Conservation (phyloP, 2,329 filamentous ascomycete species). For the Lizonia empirigonia region DNA sequence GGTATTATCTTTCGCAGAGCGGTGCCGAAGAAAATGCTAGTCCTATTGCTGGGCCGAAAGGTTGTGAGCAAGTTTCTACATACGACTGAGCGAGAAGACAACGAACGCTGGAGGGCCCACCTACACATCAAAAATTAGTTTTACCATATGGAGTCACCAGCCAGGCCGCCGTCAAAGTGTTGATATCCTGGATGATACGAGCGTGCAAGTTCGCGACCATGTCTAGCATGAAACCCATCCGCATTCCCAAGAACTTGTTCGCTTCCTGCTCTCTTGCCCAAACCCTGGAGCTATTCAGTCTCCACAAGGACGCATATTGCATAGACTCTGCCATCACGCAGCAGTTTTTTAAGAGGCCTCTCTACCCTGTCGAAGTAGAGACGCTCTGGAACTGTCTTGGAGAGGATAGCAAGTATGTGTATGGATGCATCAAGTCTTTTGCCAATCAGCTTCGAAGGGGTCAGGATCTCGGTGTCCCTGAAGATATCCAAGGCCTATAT, state of each 20-base stretch:
- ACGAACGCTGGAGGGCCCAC: slow-evolving; percentile 3
- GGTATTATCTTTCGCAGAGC: slow-evolving; percentile 1
- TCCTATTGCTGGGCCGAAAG: slow-evolving; percentile 25
- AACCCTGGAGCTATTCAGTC: slow-evolving; percentile 23
- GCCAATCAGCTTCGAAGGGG: not conserved
- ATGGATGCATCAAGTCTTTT: slow-evolving; percentile 24
- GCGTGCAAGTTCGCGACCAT: slow-evolving; percentile 23
- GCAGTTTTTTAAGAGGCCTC: slow-evolving; percentile 20
- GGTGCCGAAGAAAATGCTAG: slow-evolving; percentile 27
- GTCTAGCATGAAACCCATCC: slow-evolving; percentile 20
- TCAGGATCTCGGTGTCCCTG: not conserved
- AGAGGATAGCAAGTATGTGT: slow-evolving; percentile 25
- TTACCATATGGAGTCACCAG: slow-evolving; percentile 20
- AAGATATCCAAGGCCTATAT: not conserved
- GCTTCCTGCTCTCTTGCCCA: slow-evolving; percentile 30
- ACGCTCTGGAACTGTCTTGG: slow-evolving; percentile 31
- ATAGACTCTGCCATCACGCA: slow-evolving; percentile 23
- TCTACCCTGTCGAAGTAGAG: slow-evolving; percentile 23
- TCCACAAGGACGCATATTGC: slow-evolving; percentile 27
- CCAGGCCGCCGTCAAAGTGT: slow-evolving; percentile 18
- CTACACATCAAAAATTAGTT: slow-evolving; percentile 16
- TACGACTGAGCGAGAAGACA: slow-evolving; percentile 21
- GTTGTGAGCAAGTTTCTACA: slow-evolving; percentile 22
- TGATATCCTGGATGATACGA: slow-evolving; percentile 33
- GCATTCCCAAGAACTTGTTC: slow-evolving; percentile 24